Percentiles rank a stretch among this genome's conserved stretches.
These are phyloP conservation scores for Acer campestre DNA, from an alignment of 345 rosid species.

Conservation along the genomic window DNA sequence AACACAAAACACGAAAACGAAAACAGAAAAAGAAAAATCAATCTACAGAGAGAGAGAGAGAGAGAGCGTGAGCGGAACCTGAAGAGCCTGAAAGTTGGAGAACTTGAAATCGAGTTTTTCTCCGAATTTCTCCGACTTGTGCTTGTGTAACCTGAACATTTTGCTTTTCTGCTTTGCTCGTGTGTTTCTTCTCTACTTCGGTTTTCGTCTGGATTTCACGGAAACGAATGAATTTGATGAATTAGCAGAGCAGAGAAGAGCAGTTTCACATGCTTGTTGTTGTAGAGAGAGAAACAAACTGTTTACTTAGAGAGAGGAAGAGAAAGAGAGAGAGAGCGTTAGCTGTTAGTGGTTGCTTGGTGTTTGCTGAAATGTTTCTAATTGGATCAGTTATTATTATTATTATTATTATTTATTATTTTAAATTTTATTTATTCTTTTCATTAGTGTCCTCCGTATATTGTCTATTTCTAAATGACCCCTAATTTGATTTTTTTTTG, in stretches of 20 bases:
- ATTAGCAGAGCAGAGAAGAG: background rate
- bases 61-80: constrained; percentile 32
- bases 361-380: constrained; percentile 22
- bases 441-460: background rate
- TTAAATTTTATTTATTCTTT: background rate
- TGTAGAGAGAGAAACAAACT: constrained; percentile 2
- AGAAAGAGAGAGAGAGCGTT: constrained; percentile 16
- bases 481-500: background rate
- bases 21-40: background rate
- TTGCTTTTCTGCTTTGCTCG: background rate
- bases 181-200: background rate
- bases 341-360: constrained; percentile 21
- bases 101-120: constrained; percentile 53
- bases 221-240: background rate
- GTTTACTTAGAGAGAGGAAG: constrained; percentile 6
- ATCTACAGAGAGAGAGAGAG: background rate
- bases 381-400: background rate
- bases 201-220: background rate
- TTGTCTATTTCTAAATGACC: background rate
- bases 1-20: too few relatives aligned
- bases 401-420: background rate
- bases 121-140: constrained; percentile 44
- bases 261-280: constrained; percentile 19
- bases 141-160: constrained; percentile 60
- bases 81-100: constrained; percentile 53